phyloP scores from a whole-genome alignment of 768 basidiomycete genomes.

The Guyanaporus albipodus region DNA sequence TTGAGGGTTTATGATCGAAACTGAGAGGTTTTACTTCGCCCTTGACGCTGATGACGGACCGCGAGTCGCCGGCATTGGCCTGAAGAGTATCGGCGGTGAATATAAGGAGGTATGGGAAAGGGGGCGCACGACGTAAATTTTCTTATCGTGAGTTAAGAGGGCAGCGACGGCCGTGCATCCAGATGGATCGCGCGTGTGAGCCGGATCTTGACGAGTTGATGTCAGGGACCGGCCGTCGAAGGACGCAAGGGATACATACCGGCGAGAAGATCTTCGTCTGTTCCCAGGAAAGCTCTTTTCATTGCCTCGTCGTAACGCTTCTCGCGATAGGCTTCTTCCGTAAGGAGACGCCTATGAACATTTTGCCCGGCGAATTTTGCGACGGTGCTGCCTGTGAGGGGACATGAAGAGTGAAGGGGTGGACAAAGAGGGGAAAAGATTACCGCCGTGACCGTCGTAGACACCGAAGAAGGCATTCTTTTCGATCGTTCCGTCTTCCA shows the following conservation, averaged over 20 bases:
- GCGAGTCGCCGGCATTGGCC: slow-evolving; percentile 98
- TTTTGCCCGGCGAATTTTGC: slow-evolving; percentile 83
- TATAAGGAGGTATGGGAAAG: slow-evolving; percentile 7
- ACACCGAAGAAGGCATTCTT: slow-evolving; percentile 89
- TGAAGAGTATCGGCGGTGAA: slow-evolving; percentile 30
- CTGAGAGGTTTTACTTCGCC: slow-evolving; percentile 88
- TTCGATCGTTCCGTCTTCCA: slow-evolving; percentile 48
- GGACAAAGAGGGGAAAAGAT: slow-evolving; percentile 14
- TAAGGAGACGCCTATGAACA: slow-evolving; percentile 70
- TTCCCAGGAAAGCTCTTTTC: slow-evolving; percentile 87
- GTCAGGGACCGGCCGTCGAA: slow-evolving; percentile 1
- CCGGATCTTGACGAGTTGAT: slow-evolving; percentile 55
- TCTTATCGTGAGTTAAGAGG: slow-evolving; percentile 70
- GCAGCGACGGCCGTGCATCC: slow-evolving; percentile 95
- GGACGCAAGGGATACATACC: slow-evolving; percentile 43
- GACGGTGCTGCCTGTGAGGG: slow-evolving; percentile 64
- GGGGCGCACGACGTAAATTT: slow-evolving; percentile 71
- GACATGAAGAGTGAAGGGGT: neutral
- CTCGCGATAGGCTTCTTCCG: slow-evolving; percentile 68
- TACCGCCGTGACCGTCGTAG: slow-evolving; percentile 98
- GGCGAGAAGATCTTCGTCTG: slow-evolving; percentile 89
- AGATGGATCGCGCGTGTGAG: slow-evolving; percentile 86
- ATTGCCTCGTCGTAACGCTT: slow-evolving; percentile 72
- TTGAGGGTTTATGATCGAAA: slow-evolving; percentile 94
- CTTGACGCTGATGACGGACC: slow-evolving; percentile 80